Evolutionary conservation across 176 grass and related monocot species (phyloP).

Genomic region (Lolium perenne): DNA sequence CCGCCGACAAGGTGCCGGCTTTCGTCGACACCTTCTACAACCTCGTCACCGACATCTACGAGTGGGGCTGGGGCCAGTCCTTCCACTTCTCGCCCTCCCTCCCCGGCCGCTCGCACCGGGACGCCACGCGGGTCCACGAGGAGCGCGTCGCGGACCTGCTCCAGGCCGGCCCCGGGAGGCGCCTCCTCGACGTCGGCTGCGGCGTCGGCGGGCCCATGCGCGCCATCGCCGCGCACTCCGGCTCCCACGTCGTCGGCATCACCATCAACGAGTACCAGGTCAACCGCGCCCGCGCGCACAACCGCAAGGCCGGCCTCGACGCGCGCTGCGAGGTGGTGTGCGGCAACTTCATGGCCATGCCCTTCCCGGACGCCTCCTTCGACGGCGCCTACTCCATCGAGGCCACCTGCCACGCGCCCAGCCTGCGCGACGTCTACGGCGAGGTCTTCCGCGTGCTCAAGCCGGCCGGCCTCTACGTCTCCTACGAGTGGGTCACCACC

Average conservation of each 20-base stretch:
- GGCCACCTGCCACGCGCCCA: constrained; percentile 95
- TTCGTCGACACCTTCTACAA: constrained; percentile 99
- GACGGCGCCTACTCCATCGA: constrained; percentile 93
- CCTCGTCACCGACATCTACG: constrained; percentile 98
- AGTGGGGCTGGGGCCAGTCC: constrained; percentile 97
- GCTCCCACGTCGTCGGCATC: constrained; percentile 76
- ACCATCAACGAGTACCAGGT: constrained; percentile 99
- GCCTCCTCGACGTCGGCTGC: constrained; percentile 76
- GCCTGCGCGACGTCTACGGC: constrained; percentile 83
- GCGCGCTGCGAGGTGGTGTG: constrained; percentile 74
- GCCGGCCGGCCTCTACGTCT: constrained; percentile 72
- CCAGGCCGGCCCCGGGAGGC: constrained; percentile 42
- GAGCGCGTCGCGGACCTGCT: constrained; percentile 88
- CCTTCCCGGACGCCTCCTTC: constrained; percentile 75
- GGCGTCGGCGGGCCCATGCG: constrained; percentile 95
- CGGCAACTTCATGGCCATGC: constrained; percentile 95
- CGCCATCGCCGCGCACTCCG: constrained; percentile 76
- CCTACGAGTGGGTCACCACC: constrained; percentile 96
- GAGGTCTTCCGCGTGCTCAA: constrained; percentile 90
- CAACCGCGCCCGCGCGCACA: constrained; percentile 76
- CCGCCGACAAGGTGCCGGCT: constrained; percentile 77
- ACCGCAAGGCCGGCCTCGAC: constrained; percentile 80
- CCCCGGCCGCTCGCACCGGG: constrained; percentile 76
- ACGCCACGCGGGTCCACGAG: constrained; percentile 83
- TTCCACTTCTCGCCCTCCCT: constrained; percentile 97